These are phyloP conservation scores for Microsporum audouinii DNA, from an alignment of 2,329 filamentous ascomycete species.

Conservation along the genomic window DNA sequence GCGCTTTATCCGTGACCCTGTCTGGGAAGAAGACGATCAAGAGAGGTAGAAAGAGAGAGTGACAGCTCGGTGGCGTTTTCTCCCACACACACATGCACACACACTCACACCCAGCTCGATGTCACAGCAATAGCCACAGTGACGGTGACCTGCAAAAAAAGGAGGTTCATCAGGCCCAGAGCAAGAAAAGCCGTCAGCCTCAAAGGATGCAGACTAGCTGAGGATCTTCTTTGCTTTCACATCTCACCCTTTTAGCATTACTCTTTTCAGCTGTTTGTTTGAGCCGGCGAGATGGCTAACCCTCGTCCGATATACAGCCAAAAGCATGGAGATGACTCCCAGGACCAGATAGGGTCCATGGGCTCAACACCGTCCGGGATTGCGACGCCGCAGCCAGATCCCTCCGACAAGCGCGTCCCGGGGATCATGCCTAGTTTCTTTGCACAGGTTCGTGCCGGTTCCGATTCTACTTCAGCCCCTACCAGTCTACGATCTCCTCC, in stretches of 20 bases:
- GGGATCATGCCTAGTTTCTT: conserved; percentile 94
- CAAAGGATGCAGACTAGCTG: neutral
- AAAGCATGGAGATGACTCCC: conserved; percentile 30
- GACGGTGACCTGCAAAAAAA: neutral
- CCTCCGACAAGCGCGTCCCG: conserved; percentile 85
- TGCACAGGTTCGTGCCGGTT: conserved; percentile 93
- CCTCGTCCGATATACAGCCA: conserved; percentile 7
- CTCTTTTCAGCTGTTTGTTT: neutral
- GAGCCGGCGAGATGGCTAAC: conserved; percentile 20
- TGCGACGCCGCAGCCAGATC: conserved; percentile 86
- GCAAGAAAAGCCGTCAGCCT: neutral
- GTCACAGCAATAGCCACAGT: neutral
- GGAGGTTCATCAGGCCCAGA: neutral
- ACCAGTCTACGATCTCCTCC: conserved; percentile 29
- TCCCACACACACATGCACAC: too few species aligned
- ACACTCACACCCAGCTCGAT: neutral
- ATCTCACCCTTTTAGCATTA: neutral
- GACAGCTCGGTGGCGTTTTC: neutral
- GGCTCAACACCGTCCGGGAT: conserved; percentile 82
- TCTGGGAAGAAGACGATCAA: neutral
- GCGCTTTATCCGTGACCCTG: neutral
- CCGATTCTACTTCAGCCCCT: conserved; percentile 53
- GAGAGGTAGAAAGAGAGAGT: too few species aligned
- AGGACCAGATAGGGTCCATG: conserved; percentile 44
- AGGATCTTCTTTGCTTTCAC: neutral